phyloP scores from a whole-genome alignment of 2,329 filamentous ascomycete species.

The Paraconiothyrium brasiliense region DNA sequence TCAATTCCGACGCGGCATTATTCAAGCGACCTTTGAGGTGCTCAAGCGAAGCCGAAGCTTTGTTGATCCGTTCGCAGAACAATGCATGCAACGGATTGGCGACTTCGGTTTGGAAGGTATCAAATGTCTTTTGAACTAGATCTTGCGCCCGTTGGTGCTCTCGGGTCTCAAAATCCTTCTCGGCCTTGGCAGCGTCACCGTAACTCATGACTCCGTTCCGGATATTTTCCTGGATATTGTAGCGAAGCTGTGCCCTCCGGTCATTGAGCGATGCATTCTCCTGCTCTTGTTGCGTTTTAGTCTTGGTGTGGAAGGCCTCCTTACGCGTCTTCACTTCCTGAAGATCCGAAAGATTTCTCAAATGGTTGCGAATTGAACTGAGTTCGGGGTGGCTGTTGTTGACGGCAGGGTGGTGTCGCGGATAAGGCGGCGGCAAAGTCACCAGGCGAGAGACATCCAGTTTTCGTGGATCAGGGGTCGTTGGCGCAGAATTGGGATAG shows the following conservation, averaged over 20 bases:
- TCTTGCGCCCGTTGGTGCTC: slow-evolving; percentile 77
- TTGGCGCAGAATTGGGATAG: slow-evolving; percentile 49
- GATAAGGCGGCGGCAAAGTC: slow-evolving; percentile 91
- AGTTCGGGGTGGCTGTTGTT: slow-evolving; percentile 96
- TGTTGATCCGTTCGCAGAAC: slow-evolving; percentile 76
- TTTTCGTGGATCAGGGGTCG: slow-evolving; percentile 62
- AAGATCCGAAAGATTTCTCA: slow-evolving; percentile 78
- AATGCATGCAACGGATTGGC: slow-evolving; percentile 85
- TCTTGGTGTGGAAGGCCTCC: slow-evolving; percentile 58
- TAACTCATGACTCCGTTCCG: slow-evolving; percentile 81
- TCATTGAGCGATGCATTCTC: slow-evolving; percentile 63
- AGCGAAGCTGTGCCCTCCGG: slow-evolving; percentile 72
- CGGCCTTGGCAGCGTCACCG: slow-evolving; percentile 81
- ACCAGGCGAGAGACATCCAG: slow-evolving; percentile 92
- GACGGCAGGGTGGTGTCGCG: slow-evolving; percentile 91
- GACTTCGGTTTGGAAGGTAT: slow-evolving; percentile 82
- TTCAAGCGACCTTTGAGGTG: slow-evolving; percentile 77
- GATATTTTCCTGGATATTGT: slow-evolving; percentile 82
- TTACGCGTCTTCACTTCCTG: slow-evolving; percentile 76
- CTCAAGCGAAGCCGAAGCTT: slow-evolving; percentile 80
- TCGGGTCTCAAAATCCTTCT: slow-evolving; percentile 75
- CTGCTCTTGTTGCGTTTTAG: slow-evolving; percentile 66
- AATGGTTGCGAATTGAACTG: slow-evolving; percentile 76
- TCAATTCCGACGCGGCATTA: slow-evolving; percentile 72
- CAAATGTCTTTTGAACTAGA: slow-evolving; percentile 81